These are phyloP conservation scores for Microcyclospora tardicrescens DNA, from an alignment of 2,329 filamentous ascomycete species.

Conservation along the genomic window DNA sequence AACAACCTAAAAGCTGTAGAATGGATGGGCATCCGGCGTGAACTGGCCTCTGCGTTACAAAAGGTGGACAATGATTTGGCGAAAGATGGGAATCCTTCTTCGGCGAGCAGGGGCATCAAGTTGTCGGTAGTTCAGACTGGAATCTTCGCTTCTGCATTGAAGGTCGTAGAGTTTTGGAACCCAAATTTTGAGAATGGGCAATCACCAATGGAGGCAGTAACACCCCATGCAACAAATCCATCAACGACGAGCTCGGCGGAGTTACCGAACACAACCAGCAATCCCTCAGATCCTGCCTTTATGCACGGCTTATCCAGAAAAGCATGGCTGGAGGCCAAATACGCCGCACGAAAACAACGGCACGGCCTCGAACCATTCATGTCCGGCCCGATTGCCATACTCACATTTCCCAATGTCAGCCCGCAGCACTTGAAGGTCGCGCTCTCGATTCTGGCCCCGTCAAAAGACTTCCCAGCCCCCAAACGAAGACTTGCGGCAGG, in stretches of 20 bases:
- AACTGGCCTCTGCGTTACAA: slow-evolving; percentile 47
- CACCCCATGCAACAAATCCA: slow-evolving; percentile 14
- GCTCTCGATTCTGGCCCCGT: slow-evolving; percentile 62
- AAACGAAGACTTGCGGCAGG: slow-evolving; percentile 61
- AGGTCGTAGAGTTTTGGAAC: slow-evolving; percentile 69
- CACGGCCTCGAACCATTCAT: slow-evolving; percentile 63
- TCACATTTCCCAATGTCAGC: slow-evolving; percentile 71
- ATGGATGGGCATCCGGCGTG: slow-evolving; percentile 59
- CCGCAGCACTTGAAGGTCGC: slow-evolving; percentile 74
- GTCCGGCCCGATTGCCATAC: slow-evolving; percentile 64
- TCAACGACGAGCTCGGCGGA: slow-evolving; percentile 22
- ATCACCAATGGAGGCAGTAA: slow-evolving; percentile 1
- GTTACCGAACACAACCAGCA: slow-evolving; percentile 19
- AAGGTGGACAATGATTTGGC: slow-evolving; percentile 48
- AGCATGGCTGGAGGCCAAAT: slow-evolving; percentile 38
- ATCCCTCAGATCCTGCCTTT: slow-evolving; percentile 38
- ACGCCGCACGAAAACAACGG: slow-evolving; percentile 28
- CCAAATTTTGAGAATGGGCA: slow-evolving; percentile 17
- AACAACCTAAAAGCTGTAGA: slow-evolving; percentile 63
- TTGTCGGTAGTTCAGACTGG: slow-evolving; percentile 77
- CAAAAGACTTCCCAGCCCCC: slow-evolving; percentile 64
- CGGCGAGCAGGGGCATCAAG: slow-evolving; percentile 35
- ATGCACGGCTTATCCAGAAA: slow-evolving; percentile 47
- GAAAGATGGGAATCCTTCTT: slow-evolving; percentile 52
- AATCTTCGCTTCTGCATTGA: slow-evolving; percentile 75